A percentile compares a stretch with the other conserved stretches of the same genome.
Conservation (phyloP, 495 filamentous ascomycete genomes). For the Penicillium dipodomyicola region DNA sequence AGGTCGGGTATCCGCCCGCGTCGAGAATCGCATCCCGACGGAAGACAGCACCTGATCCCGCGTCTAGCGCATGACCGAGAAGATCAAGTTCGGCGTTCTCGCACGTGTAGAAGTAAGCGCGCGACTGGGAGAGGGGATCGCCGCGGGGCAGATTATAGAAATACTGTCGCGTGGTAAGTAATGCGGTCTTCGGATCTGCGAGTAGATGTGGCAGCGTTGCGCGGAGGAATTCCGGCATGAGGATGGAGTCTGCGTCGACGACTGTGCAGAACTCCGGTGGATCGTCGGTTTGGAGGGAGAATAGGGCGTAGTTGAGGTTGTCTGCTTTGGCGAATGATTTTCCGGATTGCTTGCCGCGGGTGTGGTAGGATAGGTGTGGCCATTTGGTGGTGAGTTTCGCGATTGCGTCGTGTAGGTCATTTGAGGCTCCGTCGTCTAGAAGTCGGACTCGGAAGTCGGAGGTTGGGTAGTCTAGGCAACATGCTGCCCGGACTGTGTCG, state of each 20-base stretch:
- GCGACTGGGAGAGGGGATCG: constrained; percentile 49
- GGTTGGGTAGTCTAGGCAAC: constrained; percentile 46
- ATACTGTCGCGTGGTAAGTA: constrained; percentile 40
- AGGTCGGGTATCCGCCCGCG: constrained; percentile 50
- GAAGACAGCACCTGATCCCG: constrained; percentile 51
- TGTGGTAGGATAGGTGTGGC: constrained; percentile 47
- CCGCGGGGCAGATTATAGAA: constrained; percentile 52
- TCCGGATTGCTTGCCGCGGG: constrained; percentile 41
- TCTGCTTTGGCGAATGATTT: constrained; percentile 51
- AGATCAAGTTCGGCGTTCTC: constrained; percentile 32
- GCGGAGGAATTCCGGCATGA: constrained; percentile 48
- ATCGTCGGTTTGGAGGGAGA: constrained; percentile 35
- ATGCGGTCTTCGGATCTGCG: constrained; percentile 26
- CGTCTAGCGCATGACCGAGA: constrained; percentile 28
- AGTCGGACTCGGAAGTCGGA: constrained; percentile 47
- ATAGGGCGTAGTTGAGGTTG: constrained; percentile 53
- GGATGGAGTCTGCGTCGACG: constrained; percentile 47
- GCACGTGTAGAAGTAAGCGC: constrained; percentile 43
- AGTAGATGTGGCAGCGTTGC: constrained; percentile 51
- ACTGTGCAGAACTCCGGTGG: constrained; percentile 42
- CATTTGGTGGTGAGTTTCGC: constrained; percentile 25
- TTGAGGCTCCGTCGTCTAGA: constrained; percentile 49
- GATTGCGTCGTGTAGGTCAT: constrained; percentile 32
- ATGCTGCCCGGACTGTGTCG: constrained; percentile 51
- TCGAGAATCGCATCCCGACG: constrained; percentile 43